phyloP scores from a whole-genome alignment of 495 filamentous ascomycete species.

The Penicillium steckii region DNA sequence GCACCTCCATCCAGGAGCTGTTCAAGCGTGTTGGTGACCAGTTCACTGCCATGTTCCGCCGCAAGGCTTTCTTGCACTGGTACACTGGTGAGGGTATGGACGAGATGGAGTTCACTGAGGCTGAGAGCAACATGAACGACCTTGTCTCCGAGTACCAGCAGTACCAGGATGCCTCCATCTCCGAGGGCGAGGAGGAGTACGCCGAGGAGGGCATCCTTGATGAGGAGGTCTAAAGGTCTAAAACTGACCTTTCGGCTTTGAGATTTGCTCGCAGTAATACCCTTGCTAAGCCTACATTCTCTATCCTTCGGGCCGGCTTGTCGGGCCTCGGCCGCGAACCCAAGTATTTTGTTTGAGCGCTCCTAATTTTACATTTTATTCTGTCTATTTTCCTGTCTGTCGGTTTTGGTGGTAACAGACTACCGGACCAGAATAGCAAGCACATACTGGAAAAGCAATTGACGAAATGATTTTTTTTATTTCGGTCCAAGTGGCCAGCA shows the following conservation, averaged over 20 bases:
- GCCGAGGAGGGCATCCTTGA: conserved; percentile 44
- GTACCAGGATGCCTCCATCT: conserved; percentile 96
- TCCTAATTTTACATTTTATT: conserved; percentile 40
- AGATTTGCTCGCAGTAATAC: conserved; percentile 46
- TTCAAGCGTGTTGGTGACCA: conserved; percentile 99
- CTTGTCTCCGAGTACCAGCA: conserved; percentile 99
- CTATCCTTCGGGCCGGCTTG: conserved; percentile 25
- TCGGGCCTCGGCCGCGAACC: conserved; percentile 28
- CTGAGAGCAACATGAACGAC: conserved; percentile 99
- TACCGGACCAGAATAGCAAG: conserved; percentile 38
- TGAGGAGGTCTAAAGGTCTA: conserved; percentile 38
- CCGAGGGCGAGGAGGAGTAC: conserved; percentile 71
- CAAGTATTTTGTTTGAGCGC: conserved; percentile 46
- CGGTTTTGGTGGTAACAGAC: conserved; percentile 24
- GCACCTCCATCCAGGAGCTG: conserved; percentile 98
- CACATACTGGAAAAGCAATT: conserved; percentile 45
- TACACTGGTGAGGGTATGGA: conserved; percentile 99
- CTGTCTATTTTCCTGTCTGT: conserved; percentile 41
- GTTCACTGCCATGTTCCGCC: conserved; percentile 99
- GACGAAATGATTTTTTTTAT: conserved; percentile 16
- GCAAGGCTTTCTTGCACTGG: conserved; percentile 99
- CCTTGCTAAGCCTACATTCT: conserved; percentile 43
- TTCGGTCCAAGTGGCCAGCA: not conserved
- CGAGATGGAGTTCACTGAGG: conserved; percentile 99
- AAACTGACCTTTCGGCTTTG: conserved; percentile 15